Evolutionary conservation across 371 early-diverging fungal species (phyloP), one percentile per base, ranked within the genome.

Genomic region (Furculomyces boomerangus): DNA sequence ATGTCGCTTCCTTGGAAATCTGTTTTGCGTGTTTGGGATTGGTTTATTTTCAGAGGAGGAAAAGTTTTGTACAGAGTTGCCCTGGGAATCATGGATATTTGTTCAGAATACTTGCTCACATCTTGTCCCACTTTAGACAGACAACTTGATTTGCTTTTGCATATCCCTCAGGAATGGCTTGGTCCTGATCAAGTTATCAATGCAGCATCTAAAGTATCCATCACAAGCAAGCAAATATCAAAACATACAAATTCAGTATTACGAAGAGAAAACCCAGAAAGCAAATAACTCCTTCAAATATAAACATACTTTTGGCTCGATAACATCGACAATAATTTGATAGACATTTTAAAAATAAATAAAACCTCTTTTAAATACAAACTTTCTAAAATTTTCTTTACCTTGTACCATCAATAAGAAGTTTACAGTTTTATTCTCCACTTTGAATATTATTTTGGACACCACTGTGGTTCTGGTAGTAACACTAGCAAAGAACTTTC

Each of bases 21-120:
- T 0, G 92, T 88, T 7, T 68, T 94, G 31, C 74, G 91, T 1
- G 82, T 93, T 26, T 92, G 93, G 93, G 95, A 94, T 69, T 80
- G 90, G 61, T 86, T 94, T 53, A 78, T 82, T 55, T 83, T 53
- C 40, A 25, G 68, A 70, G 86, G 87, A 1, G 72, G 76, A 54
- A 90, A 91, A 60, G 81, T 84, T 0, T 74, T 91, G 46, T 90
- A 90, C 63, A 72, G 91, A 10, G 74, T 84, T 5, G 86, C 86
- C 3, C 63, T 94, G 25, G 90, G 82, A 1, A 84, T 94, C 30
- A 48, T 89, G 53, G 75, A 81, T 10, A 56, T 83, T 32, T 53
- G 54, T 20, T 44, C 60, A 67, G 78, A 76, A 25, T 73, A 79
- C 54, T 57, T 91, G 18, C 61, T 84, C 27, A 70, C 72, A n/a